phyloP scores from a whole-genome alignment of 371 early-diverging fungal genomes.

The Mucor sp. region DNA sequence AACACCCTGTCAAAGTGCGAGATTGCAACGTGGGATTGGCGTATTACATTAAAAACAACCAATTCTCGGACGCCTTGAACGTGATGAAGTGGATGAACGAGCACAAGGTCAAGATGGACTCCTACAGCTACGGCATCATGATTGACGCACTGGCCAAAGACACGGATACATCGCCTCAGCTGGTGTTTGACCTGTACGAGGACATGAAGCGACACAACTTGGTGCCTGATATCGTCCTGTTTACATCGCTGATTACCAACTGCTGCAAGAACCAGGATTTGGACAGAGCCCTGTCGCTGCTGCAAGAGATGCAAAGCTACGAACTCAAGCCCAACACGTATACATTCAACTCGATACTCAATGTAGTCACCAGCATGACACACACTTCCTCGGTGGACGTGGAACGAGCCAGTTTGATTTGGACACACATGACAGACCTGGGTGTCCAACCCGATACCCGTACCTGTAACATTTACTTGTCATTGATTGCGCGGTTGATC shows the following conservation, averaged over 20 bases:
- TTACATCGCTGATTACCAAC: slow-evolving; percentile 33
- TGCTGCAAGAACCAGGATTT: slow-evolving; percentile 25
- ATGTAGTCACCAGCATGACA: slow-evolving; percentile 15
- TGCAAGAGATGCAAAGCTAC: slow-evolving; percentile 37
- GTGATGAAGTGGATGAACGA: slow-evolving; percentile 34
- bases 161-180: slow-evolving; percentile 13
- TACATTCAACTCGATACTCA: slow-evolving; percentile 40
- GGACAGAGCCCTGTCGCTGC: slow-evolving; percentile 23
- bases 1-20: neutral
- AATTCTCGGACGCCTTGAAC: slow-evolving; percentile 32
- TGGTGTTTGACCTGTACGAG: slow-evolving; percentile 35
- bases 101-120: slow-evolving; percentile 25
- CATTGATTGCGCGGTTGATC: slow-evolving; percentile 22
- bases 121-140: slow-evolving; percentile 38
- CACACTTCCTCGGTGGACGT: slow-evolving; percentile 2
- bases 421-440: slow-evolving; percentile 29
- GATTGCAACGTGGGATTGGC: slow-evolving; percentile 42
- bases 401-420: slow-evolving; percentile 14
- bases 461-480: slow-evolving; percentile 37
- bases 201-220: slow-evolving; percentile 36
- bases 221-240: slow-evolving; percentile 32
- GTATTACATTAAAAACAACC: slow-evolving; percentile 28
- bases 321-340: slow-evolving; percentile 34
- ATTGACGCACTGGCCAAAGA: slow-evolving; percentile 44
- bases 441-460: slow-evolving; percentile 38